phyloP scores from a whole-genome alignment of 257 asterid genomes.

The Hygrophila difformis region DNA sequence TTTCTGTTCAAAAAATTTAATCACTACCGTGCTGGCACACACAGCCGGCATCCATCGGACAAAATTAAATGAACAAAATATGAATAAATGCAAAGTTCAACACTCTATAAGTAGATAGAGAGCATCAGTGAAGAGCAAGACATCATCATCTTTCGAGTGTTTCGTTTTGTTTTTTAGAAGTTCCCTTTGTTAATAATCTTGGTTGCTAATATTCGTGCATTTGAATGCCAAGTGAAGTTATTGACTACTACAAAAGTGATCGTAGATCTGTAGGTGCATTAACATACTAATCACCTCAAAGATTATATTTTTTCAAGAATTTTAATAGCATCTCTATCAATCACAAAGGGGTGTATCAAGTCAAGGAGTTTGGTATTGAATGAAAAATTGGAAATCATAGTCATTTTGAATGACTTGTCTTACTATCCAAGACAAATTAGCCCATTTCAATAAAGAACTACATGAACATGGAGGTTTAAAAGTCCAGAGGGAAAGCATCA shows the following conservation, averaged over 20 bases:
- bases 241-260: neutral
- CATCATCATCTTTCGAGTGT: neutral
- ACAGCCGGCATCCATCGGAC: neutral
- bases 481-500: too few species aligned
- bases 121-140: neutral
- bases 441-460: neutral
- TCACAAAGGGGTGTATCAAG: neutral
- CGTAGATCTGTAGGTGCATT: too few species aligned
- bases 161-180: conserved; percentile 1
- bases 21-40: conserved; percentile 1
- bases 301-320: conserved; percentile 2
- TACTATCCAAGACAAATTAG: too few species aligned
- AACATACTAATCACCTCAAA: conserved; percentile 1
- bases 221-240: neutral
- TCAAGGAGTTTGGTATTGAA: neutral
- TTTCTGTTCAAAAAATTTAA: neutral
- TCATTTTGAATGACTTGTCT: neutral
- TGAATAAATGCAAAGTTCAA: conserved; percentile 2
- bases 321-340: neutral
- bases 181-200: neutral
- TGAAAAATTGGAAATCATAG: neutral
- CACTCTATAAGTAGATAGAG: too few species aligned
- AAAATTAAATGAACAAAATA: neutral
- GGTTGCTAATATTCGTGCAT: conserved; percentile 1
- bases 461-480: neutral